Percentiles rank a stretch among this genome's conserved stretches.
These are phyloP conservation scores for Cladosporium sp. DNA, from an alignment of 2,329 filamentous ascomycete genomes.

Conservation along the genomic window DNA sequence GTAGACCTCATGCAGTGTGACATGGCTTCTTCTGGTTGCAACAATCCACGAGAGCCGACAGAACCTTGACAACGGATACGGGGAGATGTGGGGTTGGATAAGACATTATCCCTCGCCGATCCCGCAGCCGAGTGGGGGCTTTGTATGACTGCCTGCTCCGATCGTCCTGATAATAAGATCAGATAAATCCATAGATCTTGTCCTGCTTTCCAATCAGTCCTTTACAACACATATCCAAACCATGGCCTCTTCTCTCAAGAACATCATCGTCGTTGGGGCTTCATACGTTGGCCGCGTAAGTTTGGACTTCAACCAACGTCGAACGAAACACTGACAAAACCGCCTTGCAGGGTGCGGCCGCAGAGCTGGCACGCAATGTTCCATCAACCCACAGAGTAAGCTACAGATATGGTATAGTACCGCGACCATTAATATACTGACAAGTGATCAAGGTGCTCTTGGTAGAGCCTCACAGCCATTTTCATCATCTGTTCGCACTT, in stretches of 20 bases:
- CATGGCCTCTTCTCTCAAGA: constrained; percentile 22
- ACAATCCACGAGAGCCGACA: neutral
- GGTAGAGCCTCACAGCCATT: constrained; percentile 26
- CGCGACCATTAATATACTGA: constrained; percentile 1
- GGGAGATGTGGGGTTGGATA: neutral
- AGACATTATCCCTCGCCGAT: neutral
- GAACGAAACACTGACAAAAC: neutral
- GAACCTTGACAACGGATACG: neutral
- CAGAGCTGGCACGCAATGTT: neutral
- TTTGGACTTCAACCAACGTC: neutral
- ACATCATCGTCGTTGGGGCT: constrained; percentile 27
- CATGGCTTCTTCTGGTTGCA: neutral
- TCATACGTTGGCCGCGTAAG: constrained; percentile 26
- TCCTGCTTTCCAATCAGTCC: neutral
- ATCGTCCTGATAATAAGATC: neutral
- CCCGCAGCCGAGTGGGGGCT: neutral
- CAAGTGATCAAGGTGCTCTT: constrained; percentile 24
- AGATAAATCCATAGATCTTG: neutral
- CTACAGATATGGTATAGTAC: neutral
- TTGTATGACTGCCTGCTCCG: too few relatives aligned
- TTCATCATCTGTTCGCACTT: constrained; percentile 28
- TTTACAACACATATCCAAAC: neutral
- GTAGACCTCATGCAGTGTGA: neutral
- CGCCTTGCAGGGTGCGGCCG: neutral
- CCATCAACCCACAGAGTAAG: neutral